Evolutionary conservation across 768 basidiomycete species (phyloP).

Genomic region (Mycena crocata): DNA sequence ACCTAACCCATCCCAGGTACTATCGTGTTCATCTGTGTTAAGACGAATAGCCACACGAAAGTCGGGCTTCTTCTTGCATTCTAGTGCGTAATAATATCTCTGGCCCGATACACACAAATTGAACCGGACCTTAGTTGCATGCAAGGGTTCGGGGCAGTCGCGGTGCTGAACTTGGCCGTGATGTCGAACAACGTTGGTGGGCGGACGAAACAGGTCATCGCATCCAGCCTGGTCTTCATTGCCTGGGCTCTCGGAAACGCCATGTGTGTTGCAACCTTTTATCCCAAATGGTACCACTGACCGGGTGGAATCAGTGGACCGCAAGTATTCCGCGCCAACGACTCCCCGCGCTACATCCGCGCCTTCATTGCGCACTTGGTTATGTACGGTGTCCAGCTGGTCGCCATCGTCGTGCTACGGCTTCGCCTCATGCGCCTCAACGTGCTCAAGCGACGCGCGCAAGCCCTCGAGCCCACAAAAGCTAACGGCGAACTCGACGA

Average conservation of each 20-base stretch:
- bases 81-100: constrained; percentile 47
- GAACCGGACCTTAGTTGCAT: constrained; percentile 46
- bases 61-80: constrained; percentile 63
- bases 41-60: constrained; percentile 52
- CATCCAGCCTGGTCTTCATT: constrained; percentile 61
- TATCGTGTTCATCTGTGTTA: constrained; percentile 60
- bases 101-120: constrained; percentile 11
- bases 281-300: neutral
- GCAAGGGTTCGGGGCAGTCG: constrained; percentile 60
- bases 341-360: constrained; percentile 59
- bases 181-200: constrained; percentile 56
- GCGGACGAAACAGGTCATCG: constrained; percentile 62
- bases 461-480: constrained; percentile 42
- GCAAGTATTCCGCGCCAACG: constrained; percentile 57
- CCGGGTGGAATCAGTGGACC: constrained; percentile 19
- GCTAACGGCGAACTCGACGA: constrained; percentile 45
- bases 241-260: constrained; percentile 66
- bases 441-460: constrained; percentile 52
- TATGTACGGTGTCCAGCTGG: constrained; percentile 58
- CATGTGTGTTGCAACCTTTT: constrained; percentile 37
- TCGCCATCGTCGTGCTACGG: constrained; percentile 52
- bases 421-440: constrained; percentile 56
- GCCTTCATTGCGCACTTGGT: constrained; percentile 60
- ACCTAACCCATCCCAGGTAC: no score
- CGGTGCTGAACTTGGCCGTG: constrained; percentile 57